Conservation (phyloP, 176 grass and related monocot genomes). For the Bonia amplexicaulis region DNA sequence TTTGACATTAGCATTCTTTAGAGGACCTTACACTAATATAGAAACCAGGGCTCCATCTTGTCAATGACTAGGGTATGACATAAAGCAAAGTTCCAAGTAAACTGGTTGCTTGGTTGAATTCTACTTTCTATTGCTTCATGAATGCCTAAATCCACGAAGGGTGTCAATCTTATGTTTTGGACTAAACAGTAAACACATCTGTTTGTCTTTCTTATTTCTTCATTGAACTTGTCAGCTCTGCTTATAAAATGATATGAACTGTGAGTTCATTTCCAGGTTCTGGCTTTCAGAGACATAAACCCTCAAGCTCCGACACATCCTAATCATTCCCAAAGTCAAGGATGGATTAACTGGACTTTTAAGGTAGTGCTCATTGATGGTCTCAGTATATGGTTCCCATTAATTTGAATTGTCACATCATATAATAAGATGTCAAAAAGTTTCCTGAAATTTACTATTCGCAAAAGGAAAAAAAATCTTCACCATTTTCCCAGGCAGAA, state of each 20-base stretch:
- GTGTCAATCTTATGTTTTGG: background rate
- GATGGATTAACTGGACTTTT: conserved; percentile 82
- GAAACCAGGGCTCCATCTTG: background rate
- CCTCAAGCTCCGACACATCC: conserved; percentile 69
- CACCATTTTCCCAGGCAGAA: conserved; percentile 54
- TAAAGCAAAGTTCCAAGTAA: background rate
- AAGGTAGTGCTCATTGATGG: conserved; percentile 38
- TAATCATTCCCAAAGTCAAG: conserved; percentile 85
- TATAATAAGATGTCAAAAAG: background rate
- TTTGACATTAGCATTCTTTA: background rate
- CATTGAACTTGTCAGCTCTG: background rate
- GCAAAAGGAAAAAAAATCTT: background rate
- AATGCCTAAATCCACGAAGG: background rate
- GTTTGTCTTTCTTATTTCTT: background rate
- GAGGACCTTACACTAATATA: background rate
- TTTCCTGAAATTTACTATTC: background rate
- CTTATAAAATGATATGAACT: background rate
- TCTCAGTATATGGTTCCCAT: too few relatives aligned
- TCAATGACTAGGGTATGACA: background rate
- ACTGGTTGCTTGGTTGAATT: background rate
- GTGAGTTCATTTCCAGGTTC: conserved; percentile 41
- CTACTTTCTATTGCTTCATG: background rate
- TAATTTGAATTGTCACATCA: background rate
- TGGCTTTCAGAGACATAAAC: conserved; percentile 91
- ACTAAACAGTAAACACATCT: background rate